phyloP scores from a whole-genome alignment of 2,329 filamentous ascomycete species.

The Monosporascus sp. region DNA sequence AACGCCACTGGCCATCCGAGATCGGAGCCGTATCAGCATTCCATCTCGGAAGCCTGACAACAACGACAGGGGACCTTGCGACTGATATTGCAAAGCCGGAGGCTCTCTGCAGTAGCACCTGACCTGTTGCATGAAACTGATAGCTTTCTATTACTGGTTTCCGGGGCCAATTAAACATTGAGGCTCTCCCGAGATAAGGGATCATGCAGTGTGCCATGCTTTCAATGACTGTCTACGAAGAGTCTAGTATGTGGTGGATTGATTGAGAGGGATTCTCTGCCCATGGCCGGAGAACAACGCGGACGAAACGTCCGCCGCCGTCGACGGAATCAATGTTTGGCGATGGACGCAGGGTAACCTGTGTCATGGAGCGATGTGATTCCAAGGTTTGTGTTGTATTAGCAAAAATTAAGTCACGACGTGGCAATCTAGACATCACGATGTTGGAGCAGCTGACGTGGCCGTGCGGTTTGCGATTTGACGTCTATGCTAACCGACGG shows the following conservation, averaged over 20 bases:
- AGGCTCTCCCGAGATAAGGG: not conserved
- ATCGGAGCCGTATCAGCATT: not conserved
- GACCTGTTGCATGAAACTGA: not conserved
- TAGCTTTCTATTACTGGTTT: not conserved
- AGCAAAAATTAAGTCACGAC: not conserved
- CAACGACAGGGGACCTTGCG: not conserved
- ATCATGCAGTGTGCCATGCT: not conserved
- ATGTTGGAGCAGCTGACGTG: not conserved
- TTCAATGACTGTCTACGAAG: too few relatives aligned
- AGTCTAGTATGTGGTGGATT: not conserved
- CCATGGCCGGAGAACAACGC: not conserved
- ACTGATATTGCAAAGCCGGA: not conserved
- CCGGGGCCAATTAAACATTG: not conserved
- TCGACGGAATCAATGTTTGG: not conserved
- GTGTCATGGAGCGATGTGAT: not conserved
- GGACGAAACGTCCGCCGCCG: not conserved
- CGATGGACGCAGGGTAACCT: too few relatives aligned
- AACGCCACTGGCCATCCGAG: not conserved
- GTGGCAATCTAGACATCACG: not conserved
- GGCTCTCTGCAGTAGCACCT: too few relatives aligned
- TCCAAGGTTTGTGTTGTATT: not conserved
- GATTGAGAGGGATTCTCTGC: not conserved
- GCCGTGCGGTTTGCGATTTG: not conserved
- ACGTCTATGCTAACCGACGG: not conserved
- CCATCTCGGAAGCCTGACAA: not conserved